phyloP scores from a whole-genome alignment of 192 early-diverging fungal species.

The Podila epicladia region DNA sequence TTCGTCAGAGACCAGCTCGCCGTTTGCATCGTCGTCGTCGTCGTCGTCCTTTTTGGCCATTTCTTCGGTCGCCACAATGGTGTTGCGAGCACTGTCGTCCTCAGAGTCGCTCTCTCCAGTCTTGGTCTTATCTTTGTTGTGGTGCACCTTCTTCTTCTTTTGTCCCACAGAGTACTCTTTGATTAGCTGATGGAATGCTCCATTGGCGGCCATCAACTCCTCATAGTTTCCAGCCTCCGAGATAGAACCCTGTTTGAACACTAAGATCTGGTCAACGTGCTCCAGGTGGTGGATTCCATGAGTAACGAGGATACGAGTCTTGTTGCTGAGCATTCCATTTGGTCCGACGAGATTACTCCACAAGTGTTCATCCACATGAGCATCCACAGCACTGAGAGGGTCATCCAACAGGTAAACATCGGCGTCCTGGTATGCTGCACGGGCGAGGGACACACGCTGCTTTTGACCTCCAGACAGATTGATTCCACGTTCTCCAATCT shows the following conservation, averaged over 20 bases:
- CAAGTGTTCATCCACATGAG: slow-evolving; percentile 72
- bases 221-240: slow-evolving; percentile 73
- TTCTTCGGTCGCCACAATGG: neutral
- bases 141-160: slow-evolving; percentile 25
- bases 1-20: slow-evolving; percentile 78
- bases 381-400: slow-evolving; percentile 68
- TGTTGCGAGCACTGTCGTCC: neutral
- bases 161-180: slow-evolving; percentile 69
- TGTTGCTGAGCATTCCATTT: slow-evolving; percentile 78
- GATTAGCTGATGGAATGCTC: slow-evolving; percentile 72
- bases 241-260: slow-evolving; percentile 78
- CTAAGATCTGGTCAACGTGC: slow-evolving; percentile 69
- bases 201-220: slow-evolving; percentile 68
- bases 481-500: slow-evolving; percentile 91
- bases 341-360: slow-evolving; percentile 90
- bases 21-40: slow-evolving; percentile 7
- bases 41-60: slow-evolving; percentile 19
- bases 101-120: neutral
- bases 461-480: slow-evolving; percentile 94
- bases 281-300: slow-evolving; percentile 82
- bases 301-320: slow-evolving; percentile 84
- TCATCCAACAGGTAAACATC: slow-evolving; percentile 69
- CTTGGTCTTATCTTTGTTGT: neutral
- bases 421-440: slow-evolving; percentile 88
- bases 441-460: slow-evolving; percentile 69